Evolutionary conservation across 768 basidiomycete genomes (phyloP).

Genomic region (Phylloporus rhodoxanthus): DNA sequence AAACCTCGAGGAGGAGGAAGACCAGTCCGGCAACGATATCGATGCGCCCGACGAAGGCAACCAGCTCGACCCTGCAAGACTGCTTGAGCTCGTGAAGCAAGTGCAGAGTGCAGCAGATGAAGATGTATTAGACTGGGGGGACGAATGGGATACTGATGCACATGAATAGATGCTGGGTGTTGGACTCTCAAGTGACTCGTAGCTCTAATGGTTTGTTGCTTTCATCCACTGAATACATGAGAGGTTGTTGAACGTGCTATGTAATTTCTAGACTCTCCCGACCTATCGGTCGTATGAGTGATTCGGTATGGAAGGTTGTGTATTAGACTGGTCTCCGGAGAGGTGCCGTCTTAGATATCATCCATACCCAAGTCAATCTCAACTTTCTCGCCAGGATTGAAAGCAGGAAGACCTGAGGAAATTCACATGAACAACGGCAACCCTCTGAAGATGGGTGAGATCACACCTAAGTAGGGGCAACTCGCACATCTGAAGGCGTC

Average conservation of each 20-base stretch:
- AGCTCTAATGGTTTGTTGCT: not conserved
- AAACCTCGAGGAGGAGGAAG: slow-evolving; percentile 13
- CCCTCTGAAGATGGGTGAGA: slow-evolving; percentile 15
- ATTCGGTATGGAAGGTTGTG: slow-evolving; percentile 1
- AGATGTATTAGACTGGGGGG: slow-evolving; percentile 29
- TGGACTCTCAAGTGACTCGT: not conserved
- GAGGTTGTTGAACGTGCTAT: slow-evolving; percentile 1
- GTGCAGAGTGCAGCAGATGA: slow-evolving; percentile 22
- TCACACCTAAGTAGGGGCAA: slow-evolving; percentile 91
- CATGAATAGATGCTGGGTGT: slow-evolving; percentile 2
- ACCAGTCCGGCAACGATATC: slow-evolving; percentile 9
- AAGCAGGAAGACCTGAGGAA: slow-evolving; percentile 86
- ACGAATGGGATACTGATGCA: slow-evolving; percentile 22
- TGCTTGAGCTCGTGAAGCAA: slow-evolving; percentile 23
- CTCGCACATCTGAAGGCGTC: slow-evolving; percentile 96
- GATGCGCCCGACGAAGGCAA: slow-evolving; percentile 9
- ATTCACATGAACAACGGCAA: slow-evolving; percentile 7
- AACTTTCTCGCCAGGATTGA: slow-evolving; percentile 98
- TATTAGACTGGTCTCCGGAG: not conserved
- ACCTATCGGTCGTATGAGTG: not conserved
- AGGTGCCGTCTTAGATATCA: slow-evolving; percentile 53
- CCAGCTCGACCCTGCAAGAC: slow-evolving; percentile 13
- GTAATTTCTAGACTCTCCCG: not conserved
- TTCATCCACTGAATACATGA: not conserved
- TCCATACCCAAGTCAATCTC: slow-evolving; percentile 86